Base-by-base conservation (phyloP, 108 stramenopile genomes). In the Skeletonema potamos region DNA sequence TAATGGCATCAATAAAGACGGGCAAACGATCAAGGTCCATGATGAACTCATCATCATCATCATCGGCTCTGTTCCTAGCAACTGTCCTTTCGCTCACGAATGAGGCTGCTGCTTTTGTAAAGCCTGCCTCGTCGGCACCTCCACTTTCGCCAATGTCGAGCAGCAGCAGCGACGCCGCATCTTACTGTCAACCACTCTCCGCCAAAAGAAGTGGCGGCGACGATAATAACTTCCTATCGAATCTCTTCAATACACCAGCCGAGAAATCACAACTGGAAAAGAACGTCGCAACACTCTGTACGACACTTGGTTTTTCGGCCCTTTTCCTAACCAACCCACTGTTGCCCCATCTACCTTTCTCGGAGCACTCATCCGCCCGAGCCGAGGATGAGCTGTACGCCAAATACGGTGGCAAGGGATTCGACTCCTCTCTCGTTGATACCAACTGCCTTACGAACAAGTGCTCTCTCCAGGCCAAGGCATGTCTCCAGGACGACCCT, bases 361-460 rank as follows among this genome's bases (percentile, higher is more conserved):
- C 69, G 7, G 46, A 34, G 5, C 29, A 57, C n/a, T 67, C 62
- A 1, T 36, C 81, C n/a, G 92, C 91, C 41, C 79, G 85, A 61
- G 94, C 89, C 6, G 94, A 96, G 73, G 87, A 96, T 62, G 95
- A 96, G 55, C 80, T 96, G 8, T 89, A 92, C 17, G 91, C 86
- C 60, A 89, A 88, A 37, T 95, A 95, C 70, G 94, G 94, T 9
- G 88, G 82, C 24, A 89, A 87, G 65, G 88, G 89, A 26, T 82
- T 96, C 46, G 95, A 96, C 67, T 81, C 91, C 2, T 91, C 90
- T 11, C 66, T 93, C 10, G 90, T 96, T 9, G 96, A 97, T 62
- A 87, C 89, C 58, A 87, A 86, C 30, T 97, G 96, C 67, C 81
- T 97, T 13, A 73, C 91, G 11, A 85, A 90, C 69, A 79, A 84